Conservation (phyloP, 164 flowering plant species). For the Tinospora cordifolia region DNA sequence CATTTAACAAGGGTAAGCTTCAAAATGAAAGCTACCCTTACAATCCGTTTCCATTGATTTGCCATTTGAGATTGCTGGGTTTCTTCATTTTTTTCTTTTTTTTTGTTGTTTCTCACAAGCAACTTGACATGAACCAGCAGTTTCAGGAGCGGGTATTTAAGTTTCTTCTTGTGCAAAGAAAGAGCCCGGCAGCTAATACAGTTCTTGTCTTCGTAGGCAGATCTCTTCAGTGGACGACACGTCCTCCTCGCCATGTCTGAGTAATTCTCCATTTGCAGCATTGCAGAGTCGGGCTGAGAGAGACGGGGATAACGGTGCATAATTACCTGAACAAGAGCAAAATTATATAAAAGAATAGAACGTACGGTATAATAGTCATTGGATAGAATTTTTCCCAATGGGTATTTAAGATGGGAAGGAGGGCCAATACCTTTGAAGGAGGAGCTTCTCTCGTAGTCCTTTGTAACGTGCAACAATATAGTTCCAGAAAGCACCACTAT, state of each 20-base stretch:
- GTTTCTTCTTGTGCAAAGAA: not conserved
- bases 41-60: not conserved
- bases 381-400: not conserved
- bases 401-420: not conserved
- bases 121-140: not conserved
- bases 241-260: constrained; percentile 42
- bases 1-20: not conserved
- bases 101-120: not conserved
- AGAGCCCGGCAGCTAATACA: constrained; percentile 9
- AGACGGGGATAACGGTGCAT: constrained; percentile 52
- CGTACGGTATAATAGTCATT: not conserved
- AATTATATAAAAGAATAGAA: not conserved
- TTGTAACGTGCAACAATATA: constrained; percentile 55
- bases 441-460: constrained; percentile 59
- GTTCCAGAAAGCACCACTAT: constrained; percentile 73
- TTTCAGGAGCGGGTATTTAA: constrained; percentile 6
- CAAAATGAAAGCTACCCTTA: not conserved
- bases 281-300: constrained; percentile 45
- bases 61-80: not conserved
- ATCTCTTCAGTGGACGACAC: constrained; percentile 26
- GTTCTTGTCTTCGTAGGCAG: constrained; percentile 37
- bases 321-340: constrained; percentile 16
- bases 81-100: no score
- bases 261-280: constrained; percentile 40
- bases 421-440: constrained; percentile 45